Percentiles rank a stretch among this genome's conserved stretches.
Conservation (phyloP, 495 filamentous ascomycete genomes). For the Aspergillus ellipticus region DNA sequence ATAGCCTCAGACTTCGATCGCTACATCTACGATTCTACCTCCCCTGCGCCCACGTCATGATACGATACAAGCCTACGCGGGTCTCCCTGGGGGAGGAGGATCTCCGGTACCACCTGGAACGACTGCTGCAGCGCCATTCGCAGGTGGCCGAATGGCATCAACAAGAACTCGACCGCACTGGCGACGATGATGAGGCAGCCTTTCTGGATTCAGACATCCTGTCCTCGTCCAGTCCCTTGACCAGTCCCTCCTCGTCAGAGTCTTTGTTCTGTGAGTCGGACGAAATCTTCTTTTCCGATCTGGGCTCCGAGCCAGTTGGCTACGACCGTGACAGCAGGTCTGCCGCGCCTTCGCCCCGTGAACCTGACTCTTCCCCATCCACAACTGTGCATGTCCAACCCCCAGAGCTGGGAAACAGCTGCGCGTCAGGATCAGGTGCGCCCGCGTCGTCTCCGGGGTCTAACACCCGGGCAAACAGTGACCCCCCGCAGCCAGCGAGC, state of each 20-base stretch:
- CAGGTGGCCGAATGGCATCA: constrained; percentile 16
- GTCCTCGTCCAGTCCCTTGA: constrained; percentile 2
- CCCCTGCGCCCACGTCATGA: constrained; percentile 34
- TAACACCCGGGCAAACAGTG: too few species aligned
- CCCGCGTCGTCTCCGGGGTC: too few species aligned
- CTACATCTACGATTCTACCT: not conserved
- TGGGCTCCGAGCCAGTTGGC: not conserved
- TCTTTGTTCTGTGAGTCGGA: constrained; percentile 3
- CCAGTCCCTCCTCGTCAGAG: not conserved
- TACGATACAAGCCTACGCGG: constrained; percentile 50
- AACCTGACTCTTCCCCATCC: not conserved
- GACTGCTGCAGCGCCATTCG: constrained; percentile 16
- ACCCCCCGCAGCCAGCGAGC: too few species aligned
- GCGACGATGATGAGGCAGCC: constrained; percentile 8
- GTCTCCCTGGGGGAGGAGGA: constrained; percentile 53
- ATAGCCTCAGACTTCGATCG: too few species aligned
- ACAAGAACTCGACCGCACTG: constrained; percentile 16
- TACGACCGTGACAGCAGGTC: not conserved
- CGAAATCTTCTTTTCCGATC: not conserved
- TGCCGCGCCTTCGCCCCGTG: not conserved
- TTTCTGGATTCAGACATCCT: constrained; percentile 12
- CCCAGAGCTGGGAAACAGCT: not conserved
- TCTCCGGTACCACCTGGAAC: constrained; percentile 32
- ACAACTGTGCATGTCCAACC: not conserved
- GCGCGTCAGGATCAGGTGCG: not conserved